Evolutionary conservation across 2,329 filamentous ascomycete species (phyloP).

Genomic region (Botryotinia calthae): DNA sequence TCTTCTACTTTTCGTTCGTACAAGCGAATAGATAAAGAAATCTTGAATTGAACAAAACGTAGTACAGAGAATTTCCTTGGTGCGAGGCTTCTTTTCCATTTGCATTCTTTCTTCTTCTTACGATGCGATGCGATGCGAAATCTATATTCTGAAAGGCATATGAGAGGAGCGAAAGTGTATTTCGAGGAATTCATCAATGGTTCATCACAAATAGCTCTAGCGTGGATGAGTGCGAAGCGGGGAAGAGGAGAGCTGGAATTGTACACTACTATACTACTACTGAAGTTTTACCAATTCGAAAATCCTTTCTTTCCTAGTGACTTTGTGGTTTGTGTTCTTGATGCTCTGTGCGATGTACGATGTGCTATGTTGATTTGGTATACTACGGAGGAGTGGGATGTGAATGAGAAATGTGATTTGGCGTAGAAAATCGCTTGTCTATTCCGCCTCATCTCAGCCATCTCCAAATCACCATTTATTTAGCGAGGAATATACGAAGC

Average conservation of each 20-base stretch:
- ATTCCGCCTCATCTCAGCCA: neutral
- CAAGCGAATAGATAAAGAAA: neutral
- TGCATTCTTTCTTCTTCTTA: neutral
- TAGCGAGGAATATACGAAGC: neutral
- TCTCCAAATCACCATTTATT: neutral
- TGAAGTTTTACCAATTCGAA: neutral
- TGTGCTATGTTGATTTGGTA: neutral
- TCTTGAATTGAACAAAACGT: neutral
- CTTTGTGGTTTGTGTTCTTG: neutral
- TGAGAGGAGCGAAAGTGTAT: neutral
- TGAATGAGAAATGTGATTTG: neutral
- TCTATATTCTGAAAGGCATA: neutral
- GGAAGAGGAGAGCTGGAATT: neutral
- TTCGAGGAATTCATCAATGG: neutral
- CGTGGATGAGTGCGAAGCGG: neutral
- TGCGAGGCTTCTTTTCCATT: neutral
- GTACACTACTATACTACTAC: slow-evolving; percentile 5
- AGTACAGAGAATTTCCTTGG: neutral
- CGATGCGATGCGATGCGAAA: neutral
- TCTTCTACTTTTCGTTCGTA: neutral
- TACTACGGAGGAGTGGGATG: neutral
- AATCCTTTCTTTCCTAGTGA: neutral
- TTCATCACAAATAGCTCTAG: neutral
- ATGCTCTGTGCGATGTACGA: neutral
- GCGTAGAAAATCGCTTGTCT: neutral